These are phyloP conservation scores for Trichoderma gamsii DNA, from an alignment of 495 filamentous ascomycete species.

Conservation along the genomic window DNA sequence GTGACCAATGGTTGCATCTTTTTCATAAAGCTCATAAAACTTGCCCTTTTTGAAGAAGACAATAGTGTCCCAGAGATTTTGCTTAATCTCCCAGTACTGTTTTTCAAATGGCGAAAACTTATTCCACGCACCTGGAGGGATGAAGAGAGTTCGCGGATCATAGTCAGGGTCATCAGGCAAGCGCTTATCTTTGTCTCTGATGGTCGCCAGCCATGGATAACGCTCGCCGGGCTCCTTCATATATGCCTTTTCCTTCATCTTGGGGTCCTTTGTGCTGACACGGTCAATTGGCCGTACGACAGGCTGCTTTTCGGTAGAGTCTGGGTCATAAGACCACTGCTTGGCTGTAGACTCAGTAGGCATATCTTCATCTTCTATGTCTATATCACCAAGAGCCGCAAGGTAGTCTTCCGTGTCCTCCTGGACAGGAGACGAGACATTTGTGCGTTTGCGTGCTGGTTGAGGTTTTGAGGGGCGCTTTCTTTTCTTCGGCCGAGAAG, in stretches of 20 bases:
- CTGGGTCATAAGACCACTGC: constrained; percentile 81
- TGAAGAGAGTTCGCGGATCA: constrained; percentile 84
- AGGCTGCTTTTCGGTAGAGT: constrained; percentile 49
- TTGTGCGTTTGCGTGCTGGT: constrained; percentile 51
- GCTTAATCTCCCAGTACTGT: constrained; percentile 99
- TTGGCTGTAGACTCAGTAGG: constrained; percentile 64
- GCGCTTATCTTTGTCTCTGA: constrained; percentile 75
- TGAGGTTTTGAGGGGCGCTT: constrained; percentile 54
- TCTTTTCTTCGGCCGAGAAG: constrained; percentile 56
- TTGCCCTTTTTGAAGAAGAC: constrained; percentile 99
- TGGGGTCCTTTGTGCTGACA: constrained; percentile 28
- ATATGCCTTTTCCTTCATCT: constrained; percentile 68
- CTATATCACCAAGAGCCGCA: constrained; percentile 38
- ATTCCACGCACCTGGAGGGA: constrained; percentile 68
- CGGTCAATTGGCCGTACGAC: constrained; percentile 34
- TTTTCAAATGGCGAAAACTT: constrained; percentile 92
- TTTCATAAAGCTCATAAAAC: constrained; percentile 98
- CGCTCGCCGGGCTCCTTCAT: constrained; percentile 72
- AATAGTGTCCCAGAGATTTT: constrained; percentile 93
- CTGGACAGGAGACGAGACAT: constrained; percentile 39
- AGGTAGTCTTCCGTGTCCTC: constrained; percentile 19
- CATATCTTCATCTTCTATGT: constrained; percentile 51
- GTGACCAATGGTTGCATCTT: constrained; percentile 94
- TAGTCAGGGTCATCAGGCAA: constrained; percentile 78
- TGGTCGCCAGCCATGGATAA: constrained; percentile 83